Conservation (phyloP, 2,329 filamentous ascomycete genomes). For the Amesomyces nigricolor region DNA sequence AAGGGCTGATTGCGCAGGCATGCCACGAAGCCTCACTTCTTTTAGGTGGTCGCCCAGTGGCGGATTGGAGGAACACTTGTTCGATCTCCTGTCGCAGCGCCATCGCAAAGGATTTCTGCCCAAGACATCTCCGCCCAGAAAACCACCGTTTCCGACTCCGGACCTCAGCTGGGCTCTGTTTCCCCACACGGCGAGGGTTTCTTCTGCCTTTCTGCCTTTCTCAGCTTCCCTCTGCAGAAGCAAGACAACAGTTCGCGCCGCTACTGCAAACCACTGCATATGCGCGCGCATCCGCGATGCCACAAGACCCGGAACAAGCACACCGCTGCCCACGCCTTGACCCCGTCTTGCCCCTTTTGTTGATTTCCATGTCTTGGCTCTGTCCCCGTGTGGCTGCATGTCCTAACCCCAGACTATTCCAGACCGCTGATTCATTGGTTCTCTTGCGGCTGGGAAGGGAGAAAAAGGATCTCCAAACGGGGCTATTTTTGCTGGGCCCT, state of each 20-base stretch:
- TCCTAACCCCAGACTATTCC: background rate
- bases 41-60: too few species aligned
- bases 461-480: background rate
- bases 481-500: background rate
- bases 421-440: conserved; percentile 13
- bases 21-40: background rate
- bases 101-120: too few species aligned
- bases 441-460: background rate
- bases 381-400: background rate
- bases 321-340: conserved; percentile 14
- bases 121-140: too few species aligned
- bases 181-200: background rate
- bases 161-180: background rate
- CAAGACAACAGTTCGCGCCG: conserved; percentile 4
- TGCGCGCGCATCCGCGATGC: conserved; percentile 1
- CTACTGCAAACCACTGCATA: conserved; percentile 18
- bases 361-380: conserved; percentile 2
- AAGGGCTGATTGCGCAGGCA: background rate
- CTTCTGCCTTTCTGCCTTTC: background rate
- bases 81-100: background rate
- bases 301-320: conserved; percentile 6
- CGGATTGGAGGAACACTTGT: background rate
- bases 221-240: background rate
- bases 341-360: conserved; percentile 1
- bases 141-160: background rate